phyloP scores from a whole-genome alignment of 768 basidiomycete genomes.

The Amanita subjunquillea region DNA sequence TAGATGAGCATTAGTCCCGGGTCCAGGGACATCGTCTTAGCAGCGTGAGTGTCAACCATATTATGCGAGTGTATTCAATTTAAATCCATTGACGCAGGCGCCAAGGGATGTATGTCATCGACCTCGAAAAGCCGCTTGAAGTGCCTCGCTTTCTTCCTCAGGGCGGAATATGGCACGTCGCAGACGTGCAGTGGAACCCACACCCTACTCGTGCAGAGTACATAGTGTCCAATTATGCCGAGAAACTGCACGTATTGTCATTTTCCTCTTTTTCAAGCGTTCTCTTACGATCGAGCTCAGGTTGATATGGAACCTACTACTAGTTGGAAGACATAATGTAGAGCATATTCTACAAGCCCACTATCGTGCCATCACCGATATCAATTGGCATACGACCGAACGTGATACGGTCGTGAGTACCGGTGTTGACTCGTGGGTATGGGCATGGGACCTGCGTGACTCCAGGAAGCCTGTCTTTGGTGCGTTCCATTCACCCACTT shows the following conservation, averaged over 20 bases:
- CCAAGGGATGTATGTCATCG: conserved; percentile 90
- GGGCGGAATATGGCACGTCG: conserved; percentile 93
- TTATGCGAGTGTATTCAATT: not conserved
- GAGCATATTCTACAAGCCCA: conserved; percentile 82
- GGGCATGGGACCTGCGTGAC: conserved; percentile 85
- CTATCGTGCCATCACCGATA: conserved; percentile 93
- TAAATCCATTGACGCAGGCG: conserved; percentile 30
- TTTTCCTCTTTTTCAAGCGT: not conserved
- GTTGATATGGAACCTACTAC: conserved; percentile 89
- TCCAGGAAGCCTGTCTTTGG: conserved; percentile 68
- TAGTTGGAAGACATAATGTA: conserved; percentile 68
- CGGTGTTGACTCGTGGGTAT: conserved; percentile 89
- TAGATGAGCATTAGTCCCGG: conserved; percentile 91
- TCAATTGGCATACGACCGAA: conserved; percentile 91
- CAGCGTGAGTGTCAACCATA: conserved; percentile 33
- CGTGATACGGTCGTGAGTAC: conserved; percentile 83
- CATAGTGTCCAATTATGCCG: conserved; percentile 80
- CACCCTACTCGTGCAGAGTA: conserved; percentile 68
- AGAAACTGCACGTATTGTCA: conserved; percentile 56
- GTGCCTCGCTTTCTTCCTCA: conserved; percentile 93
- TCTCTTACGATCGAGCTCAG: conserved; percentile 21
- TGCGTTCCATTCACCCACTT: conserved; percentile 37
- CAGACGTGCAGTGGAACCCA: conserved; percentile 90
- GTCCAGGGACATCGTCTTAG: conserved; percentile 82
- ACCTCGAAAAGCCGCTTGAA: conserved; percentile 78